Evolutionary conservation across 2,329 filamentous ascomycete species (phyloP), one percentile per base, ranked within the genome.

Genomic region (Lachnellula suecica): DNA sequence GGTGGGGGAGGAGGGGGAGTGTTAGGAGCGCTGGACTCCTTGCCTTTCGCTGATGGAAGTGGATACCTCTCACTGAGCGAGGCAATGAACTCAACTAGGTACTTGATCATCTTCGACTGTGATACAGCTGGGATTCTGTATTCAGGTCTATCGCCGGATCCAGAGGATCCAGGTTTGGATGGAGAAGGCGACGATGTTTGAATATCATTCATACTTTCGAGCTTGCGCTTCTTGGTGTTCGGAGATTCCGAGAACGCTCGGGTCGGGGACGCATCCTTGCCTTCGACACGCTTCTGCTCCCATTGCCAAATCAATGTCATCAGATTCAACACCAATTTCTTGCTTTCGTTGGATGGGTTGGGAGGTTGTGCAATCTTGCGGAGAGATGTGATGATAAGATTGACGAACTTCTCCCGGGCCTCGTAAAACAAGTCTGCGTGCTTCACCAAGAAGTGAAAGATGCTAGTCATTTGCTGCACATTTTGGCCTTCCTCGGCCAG

Each of bases 361-460:
- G 89, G 87, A 3, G 90, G 85, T 20, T 82, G 80, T 1, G 92
- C 91, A 49, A 99, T 89, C 71, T 97, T 97, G 47, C 89, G 82
- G 31, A 99, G 76, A 4, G 91, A 93, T 1, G 86, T 87, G 51
- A 99, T 92, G 67, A 99, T 95, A 58, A 94, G 82, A 51, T 88
- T 83, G 4, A 91, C 85, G 59, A 97, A 95, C 66, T 93, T 92
- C 59, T 99, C 94, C 49, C 94, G 81, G 1, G 91, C 91, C 58
- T 97, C 93, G 62, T 95, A 99, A 73, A 99, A 99, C 4, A 99
- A 76, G 64, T 94, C 87, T 0, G 92, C 88, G 67, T 99, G 93
- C 51, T 89, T 84, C 31, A 97, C 93, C 29, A 99, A 78, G 72
- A 99, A 99, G 65, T 97, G 89, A 75, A 97, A 97, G 63, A 99